These are phyloP conservation scores for Golubevia sp. DNA, from an alignment of 1,284 basidiomycete species.

Conservation along the genomic window DNA sequence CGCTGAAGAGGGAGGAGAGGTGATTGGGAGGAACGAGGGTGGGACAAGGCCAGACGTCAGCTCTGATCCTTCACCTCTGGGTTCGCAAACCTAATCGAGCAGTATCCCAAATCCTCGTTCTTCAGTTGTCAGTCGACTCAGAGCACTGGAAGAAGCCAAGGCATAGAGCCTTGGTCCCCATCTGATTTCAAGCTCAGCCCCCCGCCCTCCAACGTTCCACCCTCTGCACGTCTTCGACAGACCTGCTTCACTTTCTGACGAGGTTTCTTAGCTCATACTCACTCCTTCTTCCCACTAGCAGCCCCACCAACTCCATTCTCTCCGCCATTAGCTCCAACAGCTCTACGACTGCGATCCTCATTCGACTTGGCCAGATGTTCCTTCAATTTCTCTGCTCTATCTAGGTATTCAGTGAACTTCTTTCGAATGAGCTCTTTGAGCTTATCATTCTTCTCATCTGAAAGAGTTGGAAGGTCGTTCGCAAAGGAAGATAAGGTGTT, in stretches of 20 bases:
- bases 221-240: too few relatives aligned
- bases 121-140: too few relatives aligned
- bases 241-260: too few relatives aligned
- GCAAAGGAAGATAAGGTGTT: not conserved
- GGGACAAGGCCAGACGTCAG: too few relatives aligned
- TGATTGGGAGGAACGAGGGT: not conserved
- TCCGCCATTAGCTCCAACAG: slow-evolving; percentile 47
- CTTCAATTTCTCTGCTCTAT: slow-evolving; percentile 60
- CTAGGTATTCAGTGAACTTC: slow-evolving; percentile 58
- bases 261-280: too few relatives aligned
- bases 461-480: not conserved
- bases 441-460: slow-evolving; percentile 59
- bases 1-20: slow-evolving; percentile 3
- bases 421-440: slow-evolving; percentile 54
- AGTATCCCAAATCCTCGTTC: too few relatives aligned
- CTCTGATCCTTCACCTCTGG: too few relatives aligned
- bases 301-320: slow-evolving; percentile 44
- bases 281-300: slow-evolving; percentile 33
- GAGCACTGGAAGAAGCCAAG: too few relatives aligned
- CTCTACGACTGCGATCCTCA: slow-evolving; percentile 29
- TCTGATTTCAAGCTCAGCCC: too few relatives aligned
- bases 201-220: too few relatives aligned
- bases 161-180: too few relatives aligned
- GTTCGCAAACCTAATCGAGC: too few relatives aligned
- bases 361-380: slow-evolving; percentile 42